These are phyloP conservation scores for Teunomyces atbi DNA, from an alignment of 805 yeast species.

Conservation along the genomic window DNA sequence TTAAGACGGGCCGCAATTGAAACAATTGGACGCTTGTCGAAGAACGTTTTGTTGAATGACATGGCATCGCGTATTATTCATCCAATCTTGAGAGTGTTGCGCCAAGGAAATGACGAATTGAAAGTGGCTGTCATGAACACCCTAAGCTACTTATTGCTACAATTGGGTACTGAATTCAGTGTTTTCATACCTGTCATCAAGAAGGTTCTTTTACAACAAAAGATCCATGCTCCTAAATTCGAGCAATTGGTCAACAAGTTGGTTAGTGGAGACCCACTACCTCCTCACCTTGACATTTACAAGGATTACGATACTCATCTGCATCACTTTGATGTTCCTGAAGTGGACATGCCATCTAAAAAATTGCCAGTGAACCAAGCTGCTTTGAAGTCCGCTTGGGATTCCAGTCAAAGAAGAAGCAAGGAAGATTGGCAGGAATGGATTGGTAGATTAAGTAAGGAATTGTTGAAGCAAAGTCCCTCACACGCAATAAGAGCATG, in stretches of 20 bases:
- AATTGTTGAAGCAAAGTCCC: slow-evolving; percentile 86
- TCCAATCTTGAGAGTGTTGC: slow-evolving; percentile 71
- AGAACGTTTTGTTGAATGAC: slow-evolving; percentile 69
- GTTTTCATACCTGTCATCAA: slow-evolving; percentile 84
- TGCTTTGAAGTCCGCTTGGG: slow-evolving; percentile 83
- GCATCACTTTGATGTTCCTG: slow-evolving; percentile 49
- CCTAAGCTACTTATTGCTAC: slow-evolving; percentile 70
- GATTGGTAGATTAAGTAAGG: slow-evolving; percentile 84
- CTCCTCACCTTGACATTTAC: slow-evolving; percentile 69
- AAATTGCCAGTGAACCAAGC: slow-evolving; percentile 69
- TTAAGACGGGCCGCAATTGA: slow-evolving; percentile 74
- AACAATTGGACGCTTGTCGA: slow-evolving; percentile 78
- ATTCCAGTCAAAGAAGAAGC: slow-evolving; percentile 81
- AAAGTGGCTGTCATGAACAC: slow-evolving; percentile 72
- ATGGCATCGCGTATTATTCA: slow-evolving; percentile 90
- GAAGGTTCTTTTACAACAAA: slow-evolving; percentile 58
- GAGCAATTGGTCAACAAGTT: slow-evolving; percentile 80
- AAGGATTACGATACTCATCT: slow-evolving; percentile 49
- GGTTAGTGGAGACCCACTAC: slow-evolving; percentile 81
- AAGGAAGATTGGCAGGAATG: slow-evolving; percentile 98
- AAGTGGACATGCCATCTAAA: slow-evolving; percentile 65
- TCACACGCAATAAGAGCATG: slow-evolving; percentile 94
- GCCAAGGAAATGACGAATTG: slow-evolving; percentile 55
- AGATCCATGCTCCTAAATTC: slow-evolving; percentile 68
- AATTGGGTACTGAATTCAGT: slow-evolving; percentile 78